These are phyloP conservation scores for Colletotrichum musicola DNA, from an alignment of 2,329 filamentous ascomycete species.

Conservation along the genomic window DNA sequence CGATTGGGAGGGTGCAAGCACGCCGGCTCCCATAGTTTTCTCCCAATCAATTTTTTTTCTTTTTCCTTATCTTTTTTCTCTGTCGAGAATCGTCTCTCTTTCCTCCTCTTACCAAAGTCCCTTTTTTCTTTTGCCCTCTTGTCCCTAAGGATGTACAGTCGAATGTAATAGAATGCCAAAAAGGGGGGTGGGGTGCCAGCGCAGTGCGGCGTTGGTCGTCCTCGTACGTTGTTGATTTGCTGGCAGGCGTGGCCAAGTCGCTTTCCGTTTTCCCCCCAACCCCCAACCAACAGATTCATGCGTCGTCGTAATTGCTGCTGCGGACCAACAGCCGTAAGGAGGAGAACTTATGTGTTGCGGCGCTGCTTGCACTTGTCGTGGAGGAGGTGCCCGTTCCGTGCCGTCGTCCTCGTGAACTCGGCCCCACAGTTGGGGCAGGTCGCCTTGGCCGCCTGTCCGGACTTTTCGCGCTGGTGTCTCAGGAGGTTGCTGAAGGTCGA, in stretches of 20 bases:
- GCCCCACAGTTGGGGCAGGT: conserved; percentile 92
- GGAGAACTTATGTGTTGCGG: conserved; percentile 53
- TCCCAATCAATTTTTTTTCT: conserved; percentile 13
- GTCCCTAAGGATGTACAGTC: background rate
- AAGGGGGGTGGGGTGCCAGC: background rate
- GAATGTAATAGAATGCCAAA: background rate
- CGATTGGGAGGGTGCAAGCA: background rate
- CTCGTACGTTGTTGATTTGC: conserved; percentile 18
- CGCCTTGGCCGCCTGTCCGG: conserved; percentile 88
- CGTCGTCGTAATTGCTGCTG: conserved; percentile 8
- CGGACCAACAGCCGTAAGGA: conserved; percentile 1
- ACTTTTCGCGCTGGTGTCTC: conserved; percentile 93
- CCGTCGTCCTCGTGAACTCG: conserved; percentile 90
- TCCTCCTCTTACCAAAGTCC: conserved; percentile 1
- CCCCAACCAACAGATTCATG: conserved; percentile 16
- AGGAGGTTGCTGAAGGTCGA: conserved; percentile 96
- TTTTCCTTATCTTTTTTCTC: background rate
- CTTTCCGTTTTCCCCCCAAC: background rate
- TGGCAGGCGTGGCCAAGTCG: background rate
- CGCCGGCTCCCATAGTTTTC: background rate
- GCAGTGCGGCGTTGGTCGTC: conserved; percentile 21
- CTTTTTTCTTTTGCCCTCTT: conserved; percentile 12
- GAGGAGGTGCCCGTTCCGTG: conserved; percentile 85
- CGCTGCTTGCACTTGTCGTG: conserved; percentile 94
- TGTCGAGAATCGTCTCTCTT: background rate